Base-by-base conservation (phyloP, 371 early-diverging fungal genomes). In the Mortierella sp. region DNA sequence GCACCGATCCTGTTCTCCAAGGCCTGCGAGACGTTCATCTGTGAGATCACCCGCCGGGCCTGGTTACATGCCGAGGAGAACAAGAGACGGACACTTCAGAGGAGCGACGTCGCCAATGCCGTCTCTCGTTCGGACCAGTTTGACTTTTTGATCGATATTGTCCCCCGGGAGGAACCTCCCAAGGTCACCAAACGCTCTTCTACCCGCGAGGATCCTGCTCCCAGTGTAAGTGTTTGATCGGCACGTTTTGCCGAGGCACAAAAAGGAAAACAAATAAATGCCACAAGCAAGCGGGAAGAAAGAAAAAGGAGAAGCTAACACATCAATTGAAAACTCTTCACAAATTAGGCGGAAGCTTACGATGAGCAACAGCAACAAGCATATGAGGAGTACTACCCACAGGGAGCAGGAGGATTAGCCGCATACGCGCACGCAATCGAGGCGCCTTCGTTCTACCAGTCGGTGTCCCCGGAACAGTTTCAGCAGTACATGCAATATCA, bases 31-130 rank as follows among this genome's bases (percentile, higher is more conserved):
- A 94, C 97, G 48, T 98, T 99, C 74, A 96, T 98, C 72, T 93
- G 93, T 35, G 98, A 96, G 88, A 91, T 99, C 44, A 98, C 99
- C 27, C 91, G 96, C 83, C 91, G 99, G 27, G 94, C 98, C 10
- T 99, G 98, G 98, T 35, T 96, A 79, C 93, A 96, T 79, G 95
- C 98, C 8, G 97, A 98, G 84, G 97, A 97, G 82, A 95, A 93
- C 87, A 98, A 98, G 89, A 90, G 98, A 68, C 90, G 98, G 75
- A 98, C 98, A n/a, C 80, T 98, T 65, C 97, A 98, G 90, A 87
- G 94, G 74, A 91, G 90, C 80, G 98, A 98, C 79, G 93, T 98
- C 21, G 92, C 95, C 56, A 90, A 89, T 55, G 98, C 98, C 0
- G 91, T 96, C 46, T 90, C 93, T 75, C 93, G 95, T 70, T 91